Percentiles rank a stretch among this genome's conserved stretches.
Conservation (phyloP, 768 basidiomycete species). For the Neoboletus magnificus region DNA sequence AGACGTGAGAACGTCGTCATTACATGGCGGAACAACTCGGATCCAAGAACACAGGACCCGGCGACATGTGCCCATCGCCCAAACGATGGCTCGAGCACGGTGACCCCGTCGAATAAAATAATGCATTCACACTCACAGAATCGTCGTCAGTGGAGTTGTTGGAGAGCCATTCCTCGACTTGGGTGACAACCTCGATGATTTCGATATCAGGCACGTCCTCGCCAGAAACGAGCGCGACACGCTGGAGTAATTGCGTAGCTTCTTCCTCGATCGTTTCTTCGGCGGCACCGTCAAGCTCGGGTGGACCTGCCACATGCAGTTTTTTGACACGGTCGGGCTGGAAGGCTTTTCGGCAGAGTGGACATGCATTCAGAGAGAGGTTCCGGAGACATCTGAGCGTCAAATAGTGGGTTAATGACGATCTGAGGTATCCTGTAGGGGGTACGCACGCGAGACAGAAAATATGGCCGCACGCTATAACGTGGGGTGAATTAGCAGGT, state of each 20-base stretch:
- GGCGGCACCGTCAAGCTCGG: conserved; percentile 34
- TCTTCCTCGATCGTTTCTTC: conserved; percentile 42
- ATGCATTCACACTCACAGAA: conserved; percentile 23
- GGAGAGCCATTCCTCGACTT: conserved; percentile 52
- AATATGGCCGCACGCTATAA: conserved; percentile 74
- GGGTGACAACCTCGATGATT: conserved; percentile 39
- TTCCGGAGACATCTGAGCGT: conserved; percentile 52
- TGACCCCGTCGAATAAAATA: conserved; percentile 2
- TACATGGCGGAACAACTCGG: conserved; percentile 23
- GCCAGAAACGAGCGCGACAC: conserved; percentile 34
- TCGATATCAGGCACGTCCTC: conserved; percentile 32
- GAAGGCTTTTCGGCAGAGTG: conserved; percentile 65
- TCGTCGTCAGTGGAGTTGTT: conserved; percentile 40
- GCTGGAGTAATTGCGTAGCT: conserved; percentile 35
- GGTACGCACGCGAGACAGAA: conserved; percentile 64
- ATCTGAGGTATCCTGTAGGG: conserved; percentile 13
- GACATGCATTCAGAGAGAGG: conserved; percentile 52
- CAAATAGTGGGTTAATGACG: conserved; percentile 4
- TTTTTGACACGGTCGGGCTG: conserved; percentile 56
- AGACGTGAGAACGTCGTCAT: conserved; percentile 19
- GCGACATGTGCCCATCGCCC: background rate
- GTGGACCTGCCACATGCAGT: conserved; percentile 57
- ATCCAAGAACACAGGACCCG: conserved; percentile 3
- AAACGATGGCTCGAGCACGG: background rate
- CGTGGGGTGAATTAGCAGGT: conserved; percentile 54